Conservation (phyloP, 2,329 filamentous ascomycete species). For the Diaporthe velutina region DNA sequence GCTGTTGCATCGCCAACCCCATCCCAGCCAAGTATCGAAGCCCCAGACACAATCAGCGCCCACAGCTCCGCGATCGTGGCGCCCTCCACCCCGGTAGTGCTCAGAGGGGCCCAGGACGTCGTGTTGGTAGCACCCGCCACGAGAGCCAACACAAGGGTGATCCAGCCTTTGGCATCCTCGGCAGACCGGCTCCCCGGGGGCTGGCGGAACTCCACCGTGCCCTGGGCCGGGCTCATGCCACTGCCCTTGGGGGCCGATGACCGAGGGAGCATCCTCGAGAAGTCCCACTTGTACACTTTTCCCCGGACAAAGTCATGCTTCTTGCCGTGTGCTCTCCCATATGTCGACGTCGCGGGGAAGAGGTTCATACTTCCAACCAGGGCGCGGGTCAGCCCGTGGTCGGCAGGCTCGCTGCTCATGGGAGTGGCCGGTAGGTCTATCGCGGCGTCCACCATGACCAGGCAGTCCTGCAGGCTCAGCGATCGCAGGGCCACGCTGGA, state of each 20-base stretch:
- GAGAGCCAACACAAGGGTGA: constrained; percentile 50
- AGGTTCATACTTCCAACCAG: constrained; percentile 51
- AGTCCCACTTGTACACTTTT: constrained; percentile 57
- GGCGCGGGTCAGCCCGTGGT: constrained; percentile 17
- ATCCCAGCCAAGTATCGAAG: constrained; percentile 45
- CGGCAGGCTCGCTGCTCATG: background rate
- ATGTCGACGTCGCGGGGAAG: constrained; percentile 47
- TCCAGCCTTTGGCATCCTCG: constrained; percentile 50
- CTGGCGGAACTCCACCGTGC: constrained; percentile 55
- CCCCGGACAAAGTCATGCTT: constrained; percentile 52
- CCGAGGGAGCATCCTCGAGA: constrained; percentile 46
- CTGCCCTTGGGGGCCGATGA: constrained; percentile 7
- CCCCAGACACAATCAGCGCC: constrained; percentile 44
- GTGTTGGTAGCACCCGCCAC: constrained; percentile 47
- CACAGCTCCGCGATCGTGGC: constrained; percentile 46
- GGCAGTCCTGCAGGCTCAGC: constrained; percentile 43
- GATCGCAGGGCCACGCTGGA: constrained; percentile 44
- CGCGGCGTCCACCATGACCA: constrained; percentile 44
- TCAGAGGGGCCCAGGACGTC: constrained; percentile 32
- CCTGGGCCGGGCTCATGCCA: constrained; percentile 37
- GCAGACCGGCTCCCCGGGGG: constrained; percentile 48
- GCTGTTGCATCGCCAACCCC: constrained; percentile 45
- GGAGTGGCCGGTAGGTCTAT: constrained; percentile 8
- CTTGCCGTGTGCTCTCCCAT: constrained; percentile 48
- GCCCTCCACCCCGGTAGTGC: constrained; percentile 24